These are phyloP conservation scores for Ogataea glucozyma DNA, from an alignment of 805 yeast species.

Conservation along the genomic window DNA sequence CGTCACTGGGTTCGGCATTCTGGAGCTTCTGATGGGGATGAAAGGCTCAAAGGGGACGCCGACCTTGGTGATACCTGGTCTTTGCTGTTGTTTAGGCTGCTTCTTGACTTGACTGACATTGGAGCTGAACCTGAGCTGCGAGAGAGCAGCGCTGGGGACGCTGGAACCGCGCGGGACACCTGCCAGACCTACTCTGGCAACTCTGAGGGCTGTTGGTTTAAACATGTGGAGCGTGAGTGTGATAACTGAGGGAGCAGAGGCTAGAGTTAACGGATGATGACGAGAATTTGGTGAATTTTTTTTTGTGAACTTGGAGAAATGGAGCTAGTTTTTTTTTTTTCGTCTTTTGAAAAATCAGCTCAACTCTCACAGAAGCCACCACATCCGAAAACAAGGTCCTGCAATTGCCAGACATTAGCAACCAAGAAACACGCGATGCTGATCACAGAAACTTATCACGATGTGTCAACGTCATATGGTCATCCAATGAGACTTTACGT, in stretches of 20 bases:
- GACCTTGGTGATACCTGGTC: slow-evolving; percentile 35
- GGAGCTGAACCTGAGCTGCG: slow-evolving; percentile 18
- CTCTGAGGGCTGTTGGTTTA: slow-evolving; percentile 1
- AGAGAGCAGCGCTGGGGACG: slow-evolving; percentile 1
- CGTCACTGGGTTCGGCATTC: slow-evolving; percentile 41
- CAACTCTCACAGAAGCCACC: not conserved
- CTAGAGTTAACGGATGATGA: too few species aligned
- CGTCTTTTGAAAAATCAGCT: not conserved
- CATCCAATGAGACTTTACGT: slow-evolving; percentile 67
- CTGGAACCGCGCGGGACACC: not conserved
- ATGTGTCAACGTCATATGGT: slow-evolving; percentile 64
- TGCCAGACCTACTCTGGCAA: slow-evolving; percentile 1
- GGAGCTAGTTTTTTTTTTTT: not conserved
- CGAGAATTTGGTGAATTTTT: not conserved
- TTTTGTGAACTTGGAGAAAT: too few species aligned
- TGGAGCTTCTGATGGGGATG: slow-evolving; percentile 50
- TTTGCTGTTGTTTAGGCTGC: slow-evolving; percentile 23
- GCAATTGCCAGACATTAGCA: not conserved
- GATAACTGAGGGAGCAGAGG: not conserved
- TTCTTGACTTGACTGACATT: slow-evolving; percentile 5
- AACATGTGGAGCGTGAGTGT: slow-evolving; percentile 10
- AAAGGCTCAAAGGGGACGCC: slow-evolving; percentile 43
- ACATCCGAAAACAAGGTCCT: not conserved
- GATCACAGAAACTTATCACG: slow-evolving; percentile 63
- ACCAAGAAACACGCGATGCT: slow-evolving; percentile 46